A percentile compares a stretch with the other conserved stretches of the same genome.
phyloP scores from a whole-genome alignment of 345 rosid genomes.

The Noccaea caerulescens region DNA sequence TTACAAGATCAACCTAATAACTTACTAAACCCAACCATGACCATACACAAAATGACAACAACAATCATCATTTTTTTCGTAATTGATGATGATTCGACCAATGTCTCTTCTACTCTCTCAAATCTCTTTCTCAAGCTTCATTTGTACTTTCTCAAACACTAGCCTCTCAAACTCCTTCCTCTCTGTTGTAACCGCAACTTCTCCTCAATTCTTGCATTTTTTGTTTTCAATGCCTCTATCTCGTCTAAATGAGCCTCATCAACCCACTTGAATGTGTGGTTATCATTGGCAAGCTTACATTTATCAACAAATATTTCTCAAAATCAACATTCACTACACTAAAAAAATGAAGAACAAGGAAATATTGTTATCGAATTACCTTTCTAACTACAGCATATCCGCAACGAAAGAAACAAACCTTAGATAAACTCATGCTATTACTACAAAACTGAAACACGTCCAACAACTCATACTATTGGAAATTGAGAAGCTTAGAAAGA shows the following conservation, averaged over 20 bases:
- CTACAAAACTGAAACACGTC: too few relatives aligned
- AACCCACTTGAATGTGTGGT: not conserved
- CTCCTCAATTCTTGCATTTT: not conserved
- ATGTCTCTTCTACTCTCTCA: not conserved
- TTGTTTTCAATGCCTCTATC: not conserved
- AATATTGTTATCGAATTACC: not conserved
- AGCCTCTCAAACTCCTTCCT: not conserved
- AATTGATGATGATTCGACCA: not conserved
- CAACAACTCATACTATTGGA: too few relatives aligned
- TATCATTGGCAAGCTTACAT: not conserved
- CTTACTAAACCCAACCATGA: not conserved
- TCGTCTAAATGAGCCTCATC: not conserved
- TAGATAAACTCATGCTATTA: too few relatives aligned
- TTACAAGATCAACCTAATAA: too few relatives aligned
- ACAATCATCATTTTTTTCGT: not conserved
- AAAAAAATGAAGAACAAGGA: not conserved
- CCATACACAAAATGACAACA: not conserved
- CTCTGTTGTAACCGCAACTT: not conserved
- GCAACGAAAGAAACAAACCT: too few relatives aligned
- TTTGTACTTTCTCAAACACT: too few relatives aligned
- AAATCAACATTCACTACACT: not conserved
- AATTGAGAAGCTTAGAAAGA: too few relatives aligned
- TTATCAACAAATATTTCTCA: not conserved
- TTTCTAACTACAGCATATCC: not conserved
- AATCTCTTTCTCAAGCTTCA: not conserved